Conservation (phyloP, 2,329 filamentous ascomycete species). For the Ophiostoma novo-ulmi region DNA sequence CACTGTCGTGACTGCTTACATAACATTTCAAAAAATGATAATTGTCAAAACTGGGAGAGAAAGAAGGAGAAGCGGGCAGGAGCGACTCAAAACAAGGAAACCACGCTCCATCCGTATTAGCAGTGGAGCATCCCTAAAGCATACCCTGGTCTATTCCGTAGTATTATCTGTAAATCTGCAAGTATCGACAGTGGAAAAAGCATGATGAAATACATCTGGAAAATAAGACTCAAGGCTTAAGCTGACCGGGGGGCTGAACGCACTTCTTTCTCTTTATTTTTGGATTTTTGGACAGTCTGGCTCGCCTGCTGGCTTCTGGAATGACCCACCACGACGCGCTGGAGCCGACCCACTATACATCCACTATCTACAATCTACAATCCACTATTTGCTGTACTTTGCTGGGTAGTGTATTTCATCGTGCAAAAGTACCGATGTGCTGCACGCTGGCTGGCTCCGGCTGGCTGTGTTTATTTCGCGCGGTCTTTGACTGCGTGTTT, state of each 20-base stretch:
- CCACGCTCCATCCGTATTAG: constrained; percentile 1
- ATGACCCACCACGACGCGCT: background rate
- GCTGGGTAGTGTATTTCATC: background rate
- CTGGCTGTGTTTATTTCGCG: background rate
- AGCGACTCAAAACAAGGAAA: background rate
- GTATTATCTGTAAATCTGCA: background rate
- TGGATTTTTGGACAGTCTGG: background rate
- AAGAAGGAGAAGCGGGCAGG: constrained; percentile 5
- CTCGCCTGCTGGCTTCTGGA: background rate
- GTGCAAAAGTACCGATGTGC: background rate
- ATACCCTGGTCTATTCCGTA: background rate
- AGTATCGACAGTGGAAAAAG: background rate
- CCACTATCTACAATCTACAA: background rate
- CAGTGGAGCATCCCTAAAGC: background rate
- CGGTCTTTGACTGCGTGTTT: background rate
- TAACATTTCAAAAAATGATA: background rate
- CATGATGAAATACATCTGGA: background rate
- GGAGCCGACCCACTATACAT: background rate
- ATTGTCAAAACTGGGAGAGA: background rate
- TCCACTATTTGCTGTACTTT: background rate
- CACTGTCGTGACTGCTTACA: background rate
- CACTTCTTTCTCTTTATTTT: background rate
- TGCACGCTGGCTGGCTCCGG: too few species aligned
- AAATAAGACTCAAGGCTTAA: background rate
- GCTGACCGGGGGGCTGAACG: background rate